Percentiles rank a stretch among this genome's conserved stretches.
Conservation (phyloP, 306 rosid species). For the Calophaca sinica region DNA sequence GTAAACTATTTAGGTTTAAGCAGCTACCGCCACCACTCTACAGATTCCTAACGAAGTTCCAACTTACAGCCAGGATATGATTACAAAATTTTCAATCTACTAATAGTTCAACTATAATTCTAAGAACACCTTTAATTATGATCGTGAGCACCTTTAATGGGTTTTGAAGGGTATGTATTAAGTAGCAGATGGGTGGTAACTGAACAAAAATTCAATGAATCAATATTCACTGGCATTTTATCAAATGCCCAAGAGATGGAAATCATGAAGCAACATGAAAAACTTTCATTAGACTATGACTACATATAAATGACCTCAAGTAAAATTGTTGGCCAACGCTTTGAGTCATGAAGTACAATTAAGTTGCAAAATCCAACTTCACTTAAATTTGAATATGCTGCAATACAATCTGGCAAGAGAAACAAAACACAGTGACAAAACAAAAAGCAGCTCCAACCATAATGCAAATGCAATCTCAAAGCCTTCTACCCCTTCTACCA, state of each 20-base stretch:
- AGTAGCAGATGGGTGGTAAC: no score
- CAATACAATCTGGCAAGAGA: conserved; percentile 32
- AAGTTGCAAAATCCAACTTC: conserved; percentile 47
- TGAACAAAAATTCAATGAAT: no score
- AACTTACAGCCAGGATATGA: no score
- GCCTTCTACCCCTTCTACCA: conserved; percentile 87
- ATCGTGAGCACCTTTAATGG: no score
- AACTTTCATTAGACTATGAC: neutral
- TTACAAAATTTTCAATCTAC: no score
- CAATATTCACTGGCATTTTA: no score
- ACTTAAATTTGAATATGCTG: conserved; percentile 29
- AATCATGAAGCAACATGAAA: neutral
- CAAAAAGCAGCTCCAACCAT: conserved; percentile 5
- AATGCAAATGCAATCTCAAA: conserved; percentile 50
- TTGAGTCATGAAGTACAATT: conserved; percentile 37
- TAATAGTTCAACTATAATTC: no score
- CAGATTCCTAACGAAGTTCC: no score
- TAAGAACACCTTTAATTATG: no score
- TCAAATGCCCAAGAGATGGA: neutral
- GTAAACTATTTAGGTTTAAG: no score
- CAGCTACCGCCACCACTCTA: no score
- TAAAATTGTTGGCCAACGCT: conserved; percentile 8
- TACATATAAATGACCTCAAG: conserved; percentile 19
- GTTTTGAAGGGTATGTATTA: no score
- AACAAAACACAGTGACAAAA: conserved; percentile 8